phyloP scores from a whole-genome alignment of 2,329 filamentous ascomycete species.

The Aspergillus amoenus region DNA sequence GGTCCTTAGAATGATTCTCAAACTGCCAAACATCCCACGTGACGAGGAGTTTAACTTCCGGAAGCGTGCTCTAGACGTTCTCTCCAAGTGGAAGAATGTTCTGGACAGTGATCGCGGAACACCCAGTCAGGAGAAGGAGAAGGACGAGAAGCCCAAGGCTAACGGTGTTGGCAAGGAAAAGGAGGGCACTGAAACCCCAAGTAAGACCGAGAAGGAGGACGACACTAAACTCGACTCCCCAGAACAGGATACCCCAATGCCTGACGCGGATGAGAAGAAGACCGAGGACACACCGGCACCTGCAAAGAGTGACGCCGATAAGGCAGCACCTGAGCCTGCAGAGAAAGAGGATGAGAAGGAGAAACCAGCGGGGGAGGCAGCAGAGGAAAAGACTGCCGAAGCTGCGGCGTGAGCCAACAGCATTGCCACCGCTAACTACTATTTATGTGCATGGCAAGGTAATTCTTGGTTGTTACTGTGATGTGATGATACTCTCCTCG shows the following conservation, averaged over 20 bases:
- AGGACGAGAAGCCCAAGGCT: slow-evolving; percentile 47
- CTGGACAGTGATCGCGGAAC: slow-evolving; percentile 61
- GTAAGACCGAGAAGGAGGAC: slow-evolving; percentile 34
- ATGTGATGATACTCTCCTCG: neutral
- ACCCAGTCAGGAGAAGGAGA: slow-evolving; percentile 32
- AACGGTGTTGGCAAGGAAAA: slow-evolving; percentile 45
- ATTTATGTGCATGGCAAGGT: slow-evolving; percentile 7
- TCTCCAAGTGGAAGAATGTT: slow-evolving; percentile 87
- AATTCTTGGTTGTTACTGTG: slow-evolving; percentile 11
- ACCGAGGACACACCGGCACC: slow-evolving; percentile 22
- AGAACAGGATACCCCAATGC: slow-evolving; percentile 35
- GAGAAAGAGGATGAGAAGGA: slow-evolving; percentile 24
- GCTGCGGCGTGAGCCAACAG: slow-evolving; percentile 24
- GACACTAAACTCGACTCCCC: slow-evolving; percentile 24
- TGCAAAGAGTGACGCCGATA: slow-evolving; percentile 14
- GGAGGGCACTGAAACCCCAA: slow-evolving; percentile 34
- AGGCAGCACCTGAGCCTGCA: slow-evolving; percentile 23
- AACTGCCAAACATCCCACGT: slow-evolving; percentile 78
- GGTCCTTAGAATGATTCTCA: slow-evolving; percentile 90
- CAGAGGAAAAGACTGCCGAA: slow-evolving; percentile 27
- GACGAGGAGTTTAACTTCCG: slow-evolving; percentile 92
- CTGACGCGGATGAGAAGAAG: slow-evolving; percentile 37
- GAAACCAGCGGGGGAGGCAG: slow-evolving; percentile 30
- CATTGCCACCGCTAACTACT: neutral
- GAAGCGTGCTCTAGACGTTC: slow-evolving; percentile 71